These are phyloP conservation scores for Sporobolomyces pararoseus DNA, from an alignment of 768 basidiomycete genomes.

Conservation along the genomic window DNA sequence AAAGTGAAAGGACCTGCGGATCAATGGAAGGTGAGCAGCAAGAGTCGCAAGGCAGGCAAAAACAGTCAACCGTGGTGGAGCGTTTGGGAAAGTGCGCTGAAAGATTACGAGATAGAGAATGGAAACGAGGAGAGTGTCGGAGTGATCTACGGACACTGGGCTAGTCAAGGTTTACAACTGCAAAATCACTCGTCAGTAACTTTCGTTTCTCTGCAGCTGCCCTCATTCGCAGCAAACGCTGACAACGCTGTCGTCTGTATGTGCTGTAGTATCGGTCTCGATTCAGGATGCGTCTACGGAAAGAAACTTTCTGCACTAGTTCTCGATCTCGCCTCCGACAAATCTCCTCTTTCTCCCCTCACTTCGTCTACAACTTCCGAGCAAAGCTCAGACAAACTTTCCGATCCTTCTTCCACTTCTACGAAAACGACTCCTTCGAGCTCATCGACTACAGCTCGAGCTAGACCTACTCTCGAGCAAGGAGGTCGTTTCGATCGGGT, in stretches of 20 bases:
- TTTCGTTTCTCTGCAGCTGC: too few relatives aligned
- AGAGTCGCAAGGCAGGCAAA: conserved; percentile 15
- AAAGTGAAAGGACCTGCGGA: conserved; percentile 13
- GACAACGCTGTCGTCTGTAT: too few relatives aligned
- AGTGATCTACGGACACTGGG: conserved; percentile 39
- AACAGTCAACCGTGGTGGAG: conserved; percentile 28
- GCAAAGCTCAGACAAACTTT: neutral
- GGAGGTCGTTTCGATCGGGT: conserved; percentile 1
- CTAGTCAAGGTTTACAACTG: conserved; percentile 24
- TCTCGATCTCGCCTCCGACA: neutral
- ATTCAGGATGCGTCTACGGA: conserved; percentile 37
- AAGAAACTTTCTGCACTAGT: conserved; percentile 37
- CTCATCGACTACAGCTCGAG: neutral
- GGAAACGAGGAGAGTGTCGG: conserved; percentile 4
- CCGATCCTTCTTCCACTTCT: neutral
- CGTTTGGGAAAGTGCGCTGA: conserved; percentile 26
- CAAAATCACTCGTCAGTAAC: conserved; percentile 16
- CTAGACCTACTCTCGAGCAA: neutral
- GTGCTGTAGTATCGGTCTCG: conserved; percentile 31
- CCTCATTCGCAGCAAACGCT: too few relatives aligned
- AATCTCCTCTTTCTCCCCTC: neutral
- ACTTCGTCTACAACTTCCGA: neutral
- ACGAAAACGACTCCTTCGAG: neutral
- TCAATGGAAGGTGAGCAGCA: conserved; percentile 27
- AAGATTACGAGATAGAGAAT: conserved; percentile 4